Base-by-base conservation (phyloP, 768 basidiomycete genomes). In the Psilocybe azurescens region DNA sequence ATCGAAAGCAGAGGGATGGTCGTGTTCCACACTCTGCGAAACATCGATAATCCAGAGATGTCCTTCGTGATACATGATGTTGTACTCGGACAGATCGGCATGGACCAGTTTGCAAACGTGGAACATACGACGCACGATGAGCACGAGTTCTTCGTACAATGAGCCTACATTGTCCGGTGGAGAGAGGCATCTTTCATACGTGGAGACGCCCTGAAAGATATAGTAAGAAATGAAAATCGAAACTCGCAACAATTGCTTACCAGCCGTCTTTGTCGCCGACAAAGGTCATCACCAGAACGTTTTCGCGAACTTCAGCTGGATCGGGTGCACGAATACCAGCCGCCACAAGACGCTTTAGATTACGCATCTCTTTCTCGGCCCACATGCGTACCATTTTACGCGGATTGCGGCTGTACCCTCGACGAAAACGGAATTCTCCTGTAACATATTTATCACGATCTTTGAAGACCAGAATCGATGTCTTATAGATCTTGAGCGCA, bases 341-440 rank as follows among this genome's bases (percentile, higher is more conserved):
- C n/a, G 88, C 77, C 8, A 85, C 81, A 50, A 99, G 77, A 33
- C 97, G 85, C 72, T 91, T 90, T 63, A 99, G 78, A 73, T 99
- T 99, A 24, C 97, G 88, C 90, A 98, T 91, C 75, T 99, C 97
- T 78, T 99, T 99, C 76, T 99, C 97, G 2, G 97, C 97, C 97
- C 97, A 99, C 3, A 99, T 76, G 14, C 95, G 85, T 18, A 99
- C 96, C 97, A 99, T 99, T 78, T 99, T 99, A 29, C 97, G 87
- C 14, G 97, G 97, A 72, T 99, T 99, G 63, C 90, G 89, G 71
- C 86, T 89, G 75, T 94, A 94, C 28, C 96, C 96, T 59, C 89
- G 85, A 52, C 94, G 84, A 79, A 99, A 99, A n/a, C 97, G 89
- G 73, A 91, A 89, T 74, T 99, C 97, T 54, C 97, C 97, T 0